phyloP scores from a whole-genome alignment of 1,139 yeast species.

The Komagataea norvegica region DNA sequence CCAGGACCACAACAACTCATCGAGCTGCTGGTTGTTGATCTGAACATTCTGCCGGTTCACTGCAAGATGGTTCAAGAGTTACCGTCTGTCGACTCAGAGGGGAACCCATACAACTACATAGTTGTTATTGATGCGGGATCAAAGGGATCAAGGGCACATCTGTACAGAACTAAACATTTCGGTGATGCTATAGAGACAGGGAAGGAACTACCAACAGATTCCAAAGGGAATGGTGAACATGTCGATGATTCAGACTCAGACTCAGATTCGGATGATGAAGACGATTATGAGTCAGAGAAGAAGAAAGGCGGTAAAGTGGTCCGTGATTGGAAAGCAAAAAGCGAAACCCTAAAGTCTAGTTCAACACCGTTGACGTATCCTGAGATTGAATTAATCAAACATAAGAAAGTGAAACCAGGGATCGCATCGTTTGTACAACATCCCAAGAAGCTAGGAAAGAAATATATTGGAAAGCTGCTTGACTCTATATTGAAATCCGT shows the following conservation, averaged over 20 bases:
- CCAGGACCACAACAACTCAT: too few relatives aligned
- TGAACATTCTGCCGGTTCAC: too few relatives aligned
- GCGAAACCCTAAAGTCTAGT: slow-evolving; percentile 25
- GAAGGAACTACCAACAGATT: too few relatives aligned
- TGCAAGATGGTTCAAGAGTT: background rate
- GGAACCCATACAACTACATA: slow-evolving; percentile 59
- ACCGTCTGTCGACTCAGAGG: slow-evolving; percentile 15
- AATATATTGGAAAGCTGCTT: slow-evolving; percentile 54
- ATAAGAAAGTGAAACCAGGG: slow-evolving; percentile 59
- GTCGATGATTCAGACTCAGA: background rate
- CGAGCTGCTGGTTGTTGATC: too few relatives aligned
- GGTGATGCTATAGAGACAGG: slow-evolving; percentile 3
- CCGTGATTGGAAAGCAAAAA: slow-evolving; percentile 7
- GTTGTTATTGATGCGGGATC: slow-evolving; percentile 82
- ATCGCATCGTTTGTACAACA: slow-evolving; percentile 18
- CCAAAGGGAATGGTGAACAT: too few relatives aligned
- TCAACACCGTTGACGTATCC: slow-evolving; percentile 28
- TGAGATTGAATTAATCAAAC: slow-evolving; percentile 42
- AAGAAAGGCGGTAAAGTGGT: slow-evolving; percentile 8
- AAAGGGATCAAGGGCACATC: slow-evolving; percentile 70
- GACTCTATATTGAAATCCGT: slow-evolving; percentile 52
- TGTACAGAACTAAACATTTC: slow-evolving; percentile 44
- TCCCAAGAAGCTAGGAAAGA: slow-evolving; percentile 50
- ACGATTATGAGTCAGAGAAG: slow-evolving; percentile 15
- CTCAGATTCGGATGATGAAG: slow-evolving; percentile 18